A percentile compares a stretch with the other conserved stretches of the same genome.
Evolutionary conservation across 2,329 filamentous ascomycete genomes (phyloP).

Genomic region (Hymenoscyphus scutula): DNA sequence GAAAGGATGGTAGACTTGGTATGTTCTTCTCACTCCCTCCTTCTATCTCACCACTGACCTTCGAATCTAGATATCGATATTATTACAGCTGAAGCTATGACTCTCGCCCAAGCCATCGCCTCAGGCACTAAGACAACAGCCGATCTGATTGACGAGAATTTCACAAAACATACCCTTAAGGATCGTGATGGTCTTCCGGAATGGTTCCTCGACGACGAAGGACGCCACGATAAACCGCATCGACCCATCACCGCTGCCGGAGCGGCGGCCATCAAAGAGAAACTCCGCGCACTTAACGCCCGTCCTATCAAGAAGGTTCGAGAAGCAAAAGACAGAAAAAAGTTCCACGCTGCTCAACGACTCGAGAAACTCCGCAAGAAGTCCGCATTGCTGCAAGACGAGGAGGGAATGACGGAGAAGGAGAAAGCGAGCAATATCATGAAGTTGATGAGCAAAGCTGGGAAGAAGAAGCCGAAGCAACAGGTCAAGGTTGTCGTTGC

Average conservation of each 20-base stretch:
- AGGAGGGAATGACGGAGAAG: constrained; percentile 91
- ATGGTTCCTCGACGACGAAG: constrained; percentile 96
- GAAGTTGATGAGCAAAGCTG: constrained; percentile 76
- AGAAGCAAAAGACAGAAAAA: constrained; percentile 95
- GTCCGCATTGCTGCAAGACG: constrained; percentile 81
- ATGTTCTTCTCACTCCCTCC: constrained; percentile 32
- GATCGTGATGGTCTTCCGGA: constrained; percentile 90
- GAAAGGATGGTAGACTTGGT: constrained; percentile 62
- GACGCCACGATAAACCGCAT: constrained; percentile 75
- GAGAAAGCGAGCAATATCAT: constrained; percentile 87
- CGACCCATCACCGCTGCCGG: constrained; percentile 91
- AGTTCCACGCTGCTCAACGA: constrained; percentile 86
- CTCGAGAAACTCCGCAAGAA: constrained; percentile 97
- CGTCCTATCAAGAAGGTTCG: constrained; percentile 98
- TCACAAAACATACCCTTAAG: constrained; percentile 89
- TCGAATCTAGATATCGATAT: constrained; percentile 79
- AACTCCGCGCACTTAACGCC: constrained; percentile 86
- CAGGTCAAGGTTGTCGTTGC: constrained; percentile 88
- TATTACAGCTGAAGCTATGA: constrained; percentile 99
- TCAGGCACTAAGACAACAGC: constrained; percentile 76
- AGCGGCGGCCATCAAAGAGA: constrained; percentile 90
- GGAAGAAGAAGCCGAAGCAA: constrained; percentile 81
- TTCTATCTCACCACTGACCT: not conserved
- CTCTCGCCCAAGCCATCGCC: constrained; percentile 86
- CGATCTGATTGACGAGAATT: constrained; percentile 85